phyloP scores from a whole-genome alignment of 225 moss, liverwort and hornwort genomes.

The Asterella californica region DNA sequence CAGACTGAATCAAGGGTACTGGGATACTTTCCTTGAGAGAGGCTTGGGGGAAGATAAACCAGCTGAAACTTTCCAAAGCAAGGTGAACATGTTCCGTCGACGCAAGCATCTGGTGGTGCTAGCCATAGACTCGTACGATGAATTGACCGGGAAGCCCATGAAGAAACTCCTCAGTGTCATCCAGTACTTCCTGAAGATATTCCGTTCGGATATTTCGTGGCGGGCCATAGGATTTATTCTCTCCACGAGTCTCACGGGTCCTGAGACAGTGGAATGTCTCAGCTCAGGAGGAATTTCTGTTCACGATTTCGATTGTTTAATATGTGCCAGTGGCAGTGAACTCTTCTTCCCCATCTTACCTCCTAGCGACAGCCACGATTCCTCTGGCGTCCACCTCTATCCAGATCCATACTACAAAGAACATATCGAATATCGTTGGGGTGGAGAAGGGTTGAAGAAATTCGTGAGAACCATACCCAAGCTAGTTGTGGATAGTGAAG shows the following conservation, averaged over 20 bases:
- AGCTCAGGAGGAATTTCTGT: conserved; percentile 12
- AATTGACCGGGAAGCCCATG: conserved; percentile 44
- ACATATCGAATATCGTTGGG: conserved; percentile 45
- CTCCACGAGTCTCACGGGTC: conserved; percentile 31
- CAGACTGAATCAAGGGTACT: not conserved
- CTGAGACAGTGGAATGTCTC: conserved; percentile 27
- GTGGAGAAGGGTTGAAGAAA: conserved; percentile 30
- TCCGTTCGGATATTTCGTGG: conserved; percentile 32
- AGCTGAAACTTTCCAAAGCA: conserved; percentile 36
- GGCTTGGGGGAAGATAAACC: conserved; percentile 12
- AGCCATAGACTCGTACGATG: conserved; percentile 58
- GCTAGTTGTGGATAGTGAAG: conserved; percentile 14
- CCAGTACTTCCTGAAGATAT: conserved; percentile 45
- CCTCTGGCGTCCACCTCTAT: not conserved
- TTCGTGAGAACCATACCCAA: conserved; percentile 26
- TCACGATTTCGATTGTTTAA: conserved; percentile 38
- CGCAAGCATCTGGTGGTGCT: conserved; percentile 57
- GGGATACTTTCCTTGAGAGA: not conserved
- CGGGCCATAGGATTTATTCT: conserved; percentile 28
- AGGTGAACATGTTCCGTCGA: conserved; percentile 42
- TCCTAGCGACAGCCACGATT: not conserved
- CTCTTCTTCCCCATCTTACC: conserved; percentile 32
- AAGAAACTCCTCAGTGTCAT: conserved; percentile 31
- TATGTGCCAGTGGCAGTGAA: conserved; percentile 41
- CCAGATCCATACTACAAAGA: conserved; percentile 34